These are phyloP conservation scores for Atkinsonella hypoxylon DNA, from an alignment of 2,329 filamentous ascomycete species.

Conservation along the genomic window DNA sequence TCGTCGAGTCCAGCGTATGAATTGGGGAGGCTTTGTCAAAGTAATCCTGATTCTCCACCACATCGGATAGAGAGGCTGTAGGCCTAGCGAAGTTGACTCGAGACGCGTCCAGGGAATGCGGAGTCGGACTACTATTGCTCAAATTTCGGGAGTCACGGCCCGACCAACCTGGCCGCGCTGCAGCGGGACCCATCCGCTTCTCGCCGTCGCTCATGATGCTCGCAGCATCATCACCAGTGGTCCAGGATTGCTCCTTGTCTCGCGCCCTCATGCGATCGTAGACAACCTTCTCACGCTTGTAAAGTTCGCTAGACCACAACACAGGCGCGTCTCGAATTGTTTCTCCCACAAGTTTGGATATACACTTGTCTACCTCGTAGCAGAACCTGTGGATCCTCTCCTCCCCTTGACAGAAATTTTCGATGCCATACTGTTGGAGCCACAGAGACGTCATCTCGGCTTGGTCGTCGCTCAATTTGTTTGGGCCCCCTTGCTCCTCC, in stretches of 20 bases:
- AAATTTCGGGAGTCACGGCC: conserved; percentile 34
- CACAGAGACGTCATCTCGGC: conserved; percentile 74
- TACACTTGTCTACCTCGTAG: conserved; percentile 77
- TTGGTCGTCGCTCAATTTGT: conserved; percentile 94
- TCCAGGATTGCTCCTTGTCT: conserved; percentile 35
- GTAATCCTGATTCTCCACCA: conserved; percentile 58
- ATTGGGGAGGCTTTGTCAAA: conserved; percentile 58
- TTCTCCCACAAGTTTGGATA: conserved; percentile 75
- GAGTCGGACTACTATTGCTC: conserved; percentile 51
- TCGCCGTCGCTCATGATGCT: conserved; percentile 45
- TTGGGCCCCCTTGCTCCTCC: conserved; percentile 76
- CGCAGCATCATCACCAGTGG: conserved; percentile 33
- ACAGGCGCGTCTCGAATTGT: conserved; percentile 76
- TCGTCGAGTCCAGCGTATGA: conserved; percentile 60
- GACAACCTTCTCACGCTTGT: conserved; percentile 59
- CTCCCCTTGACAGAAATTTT: conserved; percentile 90
- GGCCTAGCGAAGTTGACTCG: conserved; percentile 49
- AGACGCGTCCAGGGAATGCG: conserved; percentile 58
- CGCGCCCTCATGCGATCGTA: conserved; percentile 35
- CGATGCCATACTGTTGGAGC: conserved; percentile 69
- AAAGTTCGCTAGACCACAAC: conserved; percentile 85
- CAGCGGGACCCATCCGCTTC: conserved; percentile 30
- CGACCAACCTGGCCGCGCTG: conserved; percentile 37
- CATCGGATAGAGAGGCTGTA: conserved; percentile 48
- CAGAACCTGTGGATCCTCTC: conserved; percentile 91